Base-by-base conservation (phyloP, 2,329 filamentous ascomycete species). In the Diaporthe ilicicola region DNA sequence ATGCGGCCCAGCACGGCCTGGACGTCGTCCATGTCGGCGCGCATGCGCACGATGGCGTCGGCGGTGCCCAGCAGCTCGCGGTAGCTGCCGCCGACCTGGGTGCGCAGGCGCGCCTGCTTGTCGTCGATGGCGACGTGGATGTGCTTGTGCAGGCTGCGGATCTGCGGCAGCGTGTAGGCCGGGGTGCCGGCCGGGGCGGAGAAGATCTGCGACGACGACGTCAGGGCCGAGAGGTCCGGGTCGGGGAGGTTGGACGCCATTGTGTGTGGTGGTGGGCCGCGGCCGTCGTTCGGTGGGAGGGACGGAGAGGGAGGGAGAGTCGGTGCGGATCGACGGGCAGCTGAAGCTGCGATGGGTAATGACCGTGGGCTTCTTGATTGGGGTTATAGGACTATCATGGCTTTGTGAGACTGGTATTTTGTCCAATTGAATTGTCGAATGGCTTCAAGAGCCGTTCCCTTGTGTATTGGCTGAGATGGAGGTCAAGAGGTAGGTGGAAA, bases 31-130 rank as follows among this genome's bases (percentile, higher is more conserved):
- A 96, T 95, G 78, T 95, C 91, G 48, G 82, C 82, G 75, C 94
- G 92, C 94, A 98, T 97, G 72, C 91, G 88, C 68, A 98, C 92
- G 75, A 98, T 98, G n/a, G 91, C 91, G 82, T 98, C 95, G 68
- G 95, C 95, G 0, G 95, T 98, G 66, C 93, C 93, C 32, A 98
- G 90, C 10, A 98, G 90, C 76, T 96, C 94, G 75, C 95, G 93
- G 82, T 98, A 98, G 77, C 88, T 90, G 71, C 84, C 86, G 74
- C 90, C 90, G 73, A 92, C 90, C 78, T 90, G 88, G 22, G 86
- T 90, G 75, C 90, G 89, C 77, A 92, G 84, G 39, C 89, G 89
- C 62, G 83, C 84, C 42, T 88, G 85, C 76, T 90, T 90, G 78
- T 91, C 89, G 73, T 91, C 89, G 75, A 90, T 86, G 74, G 87